Evolutionary conservation across 2,329 filamentous ascomycete species (phyloP), one percentile per base, ranked within the genome.

Genomic region (Cladorrhinum sp.): DNA sequence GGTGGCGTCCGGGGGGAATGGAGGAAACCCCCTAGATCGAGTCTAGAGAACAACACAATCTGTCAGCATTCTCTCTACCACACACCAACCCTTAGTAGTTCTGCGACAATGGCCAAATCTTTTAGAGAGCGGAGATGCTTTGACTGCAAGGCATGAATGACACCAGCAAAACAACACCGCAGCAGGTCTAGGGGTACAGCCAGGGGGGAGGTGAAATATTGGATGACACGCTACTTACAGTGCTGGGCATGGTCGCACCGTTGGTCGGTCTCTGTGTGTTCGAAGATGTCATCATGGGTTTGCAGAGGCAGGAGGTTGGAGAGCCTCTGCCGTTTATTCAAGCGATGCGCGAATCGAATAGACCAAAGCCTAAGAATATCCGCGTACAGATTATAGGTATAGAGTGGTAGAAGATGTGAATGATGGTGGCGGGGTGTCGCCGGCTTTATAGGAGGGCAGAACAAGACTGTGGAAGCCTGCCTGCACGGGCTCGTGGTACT

Each of bases 11-110:
- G 27, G 25, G 25, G 66, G 69, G 69, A 75, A 73, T 66, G 74
- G 66, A 64, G 74, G 66, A 64, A 78, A 78, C 61, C 71, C 73
- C 69, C 73, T 75, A 61, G 72, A 66, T 66, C 74, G 73, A 62
- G 72, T 66, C 76, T 79, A 66, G 22, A 51, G 12, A 27, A 23
- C 50, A 18, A 48, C n/a, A 45, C n/a, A 49, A 50, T 27, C 24
- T 18, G 48, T 60, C 23, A 57, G 55, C 41, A 16, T 45, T 45
- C 41, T 9, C n/a, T 22, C 16, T 2, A 36, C 16, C 16, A 13
- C 12, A 36, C 32, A 13, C 8, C 32, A 36, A 38, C 29, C 22
- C 16, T 27, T 10, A 50, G 10, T 29, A 51, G 45, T 58, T 53
- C 61, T 48, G 20, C 7, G 13, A 22, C 24, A 6, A 52, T 50